phyloP scores from a whole-genome alignment of 257 asterid species.

The Salvia hispanica region DNA sequence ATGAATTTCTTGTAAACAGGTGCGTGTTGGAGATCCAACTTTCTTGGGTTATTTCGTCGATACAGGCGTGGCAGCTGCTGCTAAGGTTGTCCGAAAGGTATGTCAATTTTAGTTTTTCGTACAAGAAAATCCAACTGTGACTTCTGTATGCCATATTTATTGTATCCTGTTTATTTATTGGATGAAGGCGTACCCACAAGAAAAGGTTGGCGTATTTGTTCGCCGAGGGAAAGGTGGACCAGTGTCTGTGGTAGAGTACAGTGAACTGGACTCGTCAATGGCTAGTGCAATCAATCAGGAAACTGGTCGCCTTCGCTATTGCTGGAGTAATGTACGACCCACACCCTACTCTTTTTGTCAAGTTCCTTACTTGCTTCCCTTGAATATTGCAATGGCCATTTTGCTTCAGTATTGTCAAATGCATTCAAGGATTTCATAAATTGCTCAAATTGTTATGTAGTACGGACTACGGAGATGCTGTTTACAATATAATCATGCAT shows the following conservation, averaged over 20 bases:
- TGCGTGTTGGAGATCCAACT: constrained; percentile 95
- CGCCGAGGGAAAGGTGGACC: constrained; percentile 95
- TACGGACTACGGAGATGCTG: not conserved
- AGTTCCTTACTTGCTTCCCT: constrained; percentile 12
- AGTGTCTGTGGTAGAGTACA: constrained; percentile 87
- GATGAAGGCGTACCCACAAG: constrained; percentile 91
- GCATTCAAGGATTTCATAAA: not conserved
- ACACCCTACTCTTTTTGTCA: constrained; percentile 22
- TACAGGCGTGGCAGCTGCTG: constrained; percentile 83
- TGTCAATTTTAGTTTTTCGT: constrained; percentile 15
- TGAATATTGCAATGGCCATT: constrained; percentile 2
- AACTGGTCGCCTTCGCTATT: constrained; percentile 93
- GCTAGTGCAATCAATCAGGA: constrained; percentile 76
- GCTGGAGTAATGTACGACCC: constrained; percentile 89
- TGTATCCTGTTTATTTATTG: constrained; percentile 19
- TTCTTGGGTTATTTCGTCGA: constrained; percentile 95
- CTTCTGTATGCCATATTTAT: constrained; percentile 9
- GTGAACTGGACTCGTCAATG: constrained; percentile 79
- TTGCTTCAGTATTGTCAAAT: not conserved
- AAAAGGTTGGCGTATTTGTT: constrained; percentile 96
- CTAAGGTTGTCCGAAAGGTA: constrained; percentile 83
- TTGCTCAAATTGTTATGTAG: not conserved
- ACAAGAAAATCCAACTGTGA: constrained; percentile 2
- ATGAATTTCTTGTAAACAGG: constrained; percentile 52
- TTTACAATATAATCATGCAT: not conserved